Percentiles rank a stretch among this genome's conserved stretches.
Evolutionary conservation across 768 basidiomycete genomes (phyloP).

Genomic region (Symmetrospora coprosmae): DNA sequence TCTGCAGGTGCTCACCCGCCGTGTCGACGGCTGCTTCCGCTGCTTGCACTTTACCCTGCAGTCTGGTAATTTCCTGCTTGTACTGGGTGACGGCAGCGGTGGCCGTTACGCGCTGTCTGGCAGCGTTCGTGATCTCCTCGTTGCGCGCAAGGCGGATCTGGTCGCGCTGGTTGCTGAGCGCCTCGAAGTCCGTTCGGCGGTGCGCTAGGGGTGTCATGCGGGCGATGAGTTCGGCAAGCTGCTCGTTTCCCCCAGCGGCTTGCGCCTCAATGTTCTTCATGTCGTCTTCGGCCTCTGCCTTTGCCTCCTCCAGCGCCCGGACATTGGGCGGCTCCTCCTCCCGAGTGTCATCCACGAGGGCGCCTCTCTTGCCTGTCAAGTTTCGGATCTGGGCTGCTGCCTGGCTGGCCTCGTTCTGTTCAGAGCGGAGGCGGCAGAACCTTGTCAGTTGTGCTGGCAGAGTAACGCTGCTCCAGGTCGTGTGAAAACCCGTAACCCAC

Average conservation of each 20-base stretch:
- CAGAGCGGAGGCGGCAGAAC: no score
- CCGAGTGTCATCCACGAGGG: background rate
- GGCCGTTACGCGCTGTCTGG: background rate
- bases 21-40: conserved; percentile 19
- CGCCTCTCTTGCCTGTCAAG: background rate
- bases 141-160: conserved; percentile 37
- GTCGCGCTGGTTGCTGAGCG: conserved; percentile 35
- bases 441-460: no score
- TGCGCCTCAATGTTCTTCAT: conserved; percentile 14
- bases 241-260: conserved; percentile 6
- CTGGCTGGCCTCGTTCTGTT: background rate
- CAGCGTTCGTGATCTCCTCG: conserved; percentile 39
- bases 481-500: no score
- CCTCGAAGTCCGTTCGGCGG: conserved; percentile 42
- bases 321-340: conserved; percentile 28
- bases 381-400: background rate
- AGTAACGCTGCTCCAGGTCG: no score
- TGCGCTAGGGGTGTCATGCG: background rate
- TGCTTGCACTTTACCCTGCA: conserved; percentile 32
- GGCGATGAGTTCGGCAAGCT: background rate
- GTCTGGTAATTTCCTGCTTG: conserved; percentile 35
- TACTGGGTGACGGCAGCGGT: conserved; percentile 29
- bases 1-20: background rate
- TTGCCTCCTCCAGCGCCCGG: conserved; percentile 14
- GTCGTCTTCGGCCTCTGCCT: conserved; percentile 1